A percentile compares a stretch with the other conserved stretches of the same genome.
Conservation (phyloP, 2,329 filamentous ascomycete species). For the Fusarium beomiforme region DNA sequence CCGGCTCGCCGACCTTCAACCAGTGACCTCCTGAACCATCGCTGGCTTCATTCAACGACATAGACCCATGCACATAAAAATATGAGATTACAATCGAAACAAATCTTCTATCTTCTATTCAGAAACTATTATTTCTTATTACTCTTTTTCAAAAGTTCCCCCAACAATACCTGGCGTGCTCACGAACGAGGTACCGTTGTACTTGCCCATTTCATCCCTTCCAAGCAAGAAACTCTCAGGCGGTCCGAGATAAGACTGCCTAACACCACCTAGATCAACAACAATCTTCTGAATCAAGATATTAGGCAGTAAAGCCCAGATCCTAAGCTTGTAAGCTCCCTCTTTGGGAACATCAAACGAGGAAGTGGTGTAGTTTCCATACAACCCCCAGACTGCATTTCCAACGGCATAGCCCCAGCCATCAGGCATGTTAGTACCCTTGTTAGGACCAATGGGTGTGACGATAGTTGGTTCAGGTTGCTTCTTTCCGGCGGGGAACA, state of each 20-base stretch:
- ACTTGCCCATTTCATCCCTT: conserved; percentile 11
- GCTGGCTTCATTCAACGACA: background rate
- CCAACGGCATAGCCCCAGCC: conserved; percentile 47
- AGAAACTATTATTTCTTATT: fast-evolving
- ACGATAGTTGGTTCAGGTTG: conserved; percentile 20
- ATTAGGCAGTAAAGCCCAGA: conserved; percentile 63
- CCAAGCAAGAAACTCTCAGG: conserved; percentile 61
- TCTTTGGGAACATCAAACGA: conserved; percentile 52
- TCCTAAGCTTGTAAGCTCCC: conserved; percentile 59
- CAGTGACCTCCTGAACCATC: background rate
- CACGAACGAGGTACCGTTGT: conserved; percentile 24
- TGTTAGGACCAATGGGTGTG: conserved; percentile 22
- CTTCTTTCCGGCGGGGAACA: conserved; percentile 53
- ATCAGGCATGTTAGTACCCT: conserved; percentile 23
- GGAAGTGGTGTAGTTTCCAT: conserved; percentile 57
- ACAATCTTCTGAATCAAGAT: conserved; percentile 67
- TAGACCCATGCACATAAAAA: fast-evolving
- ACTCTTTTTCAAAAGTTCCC: background rate
- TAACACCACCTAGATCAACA: conserved; percentile 63
- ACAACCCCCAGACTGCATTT: conserved; percentile 58
- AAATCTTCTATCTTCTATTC: fast-evolving
- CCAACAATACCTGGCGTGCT: conserved; percentile 9
- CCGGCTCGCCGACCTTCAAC: background rate
- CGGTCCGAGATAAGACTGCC: conserved; percentile 65
- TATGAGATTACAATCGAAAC: fast-evolving